Conservation (phyloP, 2,329 filamentous ascomycete species). For the Neonectria coccinea region DNA sequence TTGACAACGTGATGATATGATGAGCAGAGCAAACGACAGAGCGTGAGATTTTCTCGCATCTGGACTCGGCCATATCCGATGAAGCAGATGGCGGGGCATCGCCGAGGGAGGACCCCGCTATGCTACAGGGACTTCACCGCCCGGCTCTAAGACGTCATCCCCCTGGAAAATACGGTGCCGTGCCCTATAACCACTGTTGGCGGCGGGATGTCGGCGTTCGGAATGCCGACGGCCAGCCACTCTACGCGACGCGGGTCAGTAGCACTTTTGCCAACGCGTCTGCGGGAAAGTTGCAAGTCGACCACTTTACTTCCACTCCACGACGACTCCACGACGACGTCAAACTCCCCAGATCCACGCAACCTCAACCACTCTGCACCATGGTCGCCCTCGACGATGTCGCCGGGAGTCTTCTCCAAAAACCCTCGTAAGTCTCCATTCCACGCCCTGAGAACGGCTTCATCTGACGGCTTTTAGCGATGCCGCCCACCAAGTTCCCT, state of each 20-base stretch:
- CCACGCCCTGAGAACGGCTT: not conserved
- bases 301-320: constrained; percentile 10
- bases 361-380: constrained; percentile 20
- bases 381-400: constrained; percentile 53
- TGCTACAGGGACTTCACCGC: constrained; percentile 28
- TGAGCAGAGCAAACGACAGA: constrained; percentile 2
- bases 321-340: constrained; percentile 14
- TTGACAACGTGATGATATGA: not conserved
- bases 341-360: constrained; percentile 9
- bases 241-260: constrained; percentile 44
- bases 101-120: constrained; percentile 33
- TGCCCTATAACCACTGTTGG: not conserved
- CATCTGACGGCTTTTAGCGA: constrained; percentile 41
- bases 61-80: not conserved
- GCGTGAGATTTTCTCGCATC: constrained; percentile 33
- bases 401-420: constrained; percentile 49
- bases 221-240: constrained; percentile 37
- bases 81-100: constrained; percentile 38
- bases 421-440: constrained; percentile 47
- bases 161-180: constrained; percentile 1
- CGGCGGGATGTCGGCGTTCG: not conserved
- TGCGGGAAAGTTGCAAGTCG: constrained; percentile 13
- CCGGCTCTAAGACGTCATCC: constrained; percentile 39
- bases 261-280: constrained; percentile 36
- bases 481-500: constrained; percentile 54